Evolutionary conservation across 2,329 filamentous ascomycete species (phyloP), one percentile per base, ranked within the genome.

Genomic region (Paraconiothyrium brasiliense): DNA sequence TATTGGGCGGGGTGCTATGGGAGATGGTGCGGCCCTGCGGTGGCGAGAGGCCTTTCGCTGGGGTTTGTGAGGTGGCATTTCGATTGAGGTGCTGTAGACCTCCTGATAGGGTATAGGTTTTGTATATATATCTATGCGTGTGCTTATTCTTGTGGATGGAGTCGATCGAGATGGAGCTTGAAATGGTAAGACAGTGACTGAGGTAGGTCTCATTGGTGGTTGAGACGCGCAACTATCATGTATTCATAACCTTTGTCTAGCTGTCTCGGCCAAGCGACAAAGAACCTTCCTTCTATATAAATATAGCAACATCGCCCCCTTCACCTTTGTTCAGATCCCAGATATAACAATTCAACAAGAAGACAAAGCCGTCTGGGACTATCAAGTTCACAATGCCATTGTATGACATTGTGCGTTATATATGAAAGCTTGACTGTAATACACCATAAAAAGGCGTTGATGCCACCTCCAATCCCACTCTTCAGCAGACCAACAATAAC

Each of bases 1-100:
- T 57, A 9, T 49, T n/a, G 35, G 32, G 43, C 24, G 32, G 1
- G 54, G 49, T 41, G 20, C 61, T 30, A 51, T 49, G 50, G 14
- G 56, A 52, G 11, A 48, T 37, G 22, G 50, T n/a, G 54, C 20
- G 16, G 34, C 4, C 9, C 47, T 56, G 0, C 5, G 27, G 41
- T 47, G 32, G 54, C 30, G 30, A 27, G n/a, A 3, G 16, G 14
- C 27, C 13, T 46, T 56, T 41, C 37, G 27, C 27, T 56, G 37
- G 22, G 41, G 7, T 24, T 22, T 55, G 24, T 37, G 54, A 14
- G 20, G 24, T 32, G 52, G 43, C 43, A 56, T 46, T 34, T 13
- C 27, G 27, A 27, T 35, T 6, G 54, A 20, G 16, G 30, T n/a
- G 10, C 35, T 13, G 2, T 1, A 2, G 8, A 37, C 14, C n/a